A percentile compares a stretch with the other conserved stretches of the same genome.
Conservation (phyloP, 345 rosid species). For the Syzygium grande region DNA sequence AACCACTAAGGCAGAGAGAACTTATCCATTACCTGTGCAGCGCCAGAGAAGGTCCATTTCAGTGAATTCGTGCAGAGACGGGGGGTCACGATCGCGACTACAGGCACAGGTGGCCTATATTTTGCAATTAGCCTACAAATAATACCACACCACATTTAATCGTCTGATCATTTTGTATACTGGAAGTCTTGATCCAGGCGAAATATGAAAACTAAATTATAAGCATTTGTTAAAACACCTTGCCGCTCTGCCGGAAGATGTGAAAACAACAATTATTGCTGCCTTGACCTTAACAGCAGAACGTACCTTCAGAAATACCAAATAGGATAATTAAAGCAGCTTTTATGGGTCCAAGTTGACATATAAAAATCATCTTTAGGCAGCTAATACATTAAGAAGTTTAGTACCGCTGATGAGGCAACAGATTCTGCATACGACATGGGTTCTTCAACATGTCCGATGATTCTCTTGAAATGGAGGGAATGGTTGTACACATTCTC, state of each 20-base stretch:
- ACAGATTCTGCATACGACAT: slow-evolving; percentile 33
- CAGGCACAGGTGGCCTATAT: slow-evolving; percentile 12
- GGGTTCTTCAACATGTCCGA: slow-evolving; percentile 29
- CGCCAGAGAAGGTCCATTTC: slow-evolving; percentile 12
- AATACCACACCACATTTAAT: background rate
- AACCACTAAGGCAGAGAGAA: background rate
- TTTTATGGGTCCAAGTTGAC: background rate
- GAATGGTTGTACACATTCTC: slow-evolving; percentile 32
- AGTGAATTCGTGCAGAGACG: slow-evolving; percentile 8
- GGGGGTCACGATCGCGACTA: slow-evolving; percentile 11
- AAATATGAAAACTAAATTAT: background rate
- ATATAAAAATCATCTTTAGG: background rate
- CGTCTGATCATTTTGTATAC: background rate
- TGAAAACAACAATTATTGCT: slow-evolving; percentile 31
- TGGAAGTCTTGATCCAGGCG: background rate
- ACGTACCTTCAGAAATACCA: slow-evolving; percentile 17
- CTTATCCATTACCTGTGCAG: slow-evolving; percentile 5
- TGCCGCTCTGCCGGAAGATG: slow-evolving; percentile 38
- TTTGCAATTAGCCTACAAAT: slow-evolving; percentile 12
- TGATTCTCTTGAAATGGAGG: slow-evolving; percentile 20
- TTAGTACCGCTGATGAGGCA: slow-evolving; percentile 31
- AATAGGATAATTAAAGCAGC: background rate
- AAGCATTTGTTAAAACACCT: slow-evolving; percentile 6
- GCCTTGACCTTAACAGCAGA: slow-evolving; percentile 41
- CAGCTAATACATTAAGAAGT: background rate